Conservation (phyloP, 345 rosid genomes). For the Populus ilicifolia region DNA sequence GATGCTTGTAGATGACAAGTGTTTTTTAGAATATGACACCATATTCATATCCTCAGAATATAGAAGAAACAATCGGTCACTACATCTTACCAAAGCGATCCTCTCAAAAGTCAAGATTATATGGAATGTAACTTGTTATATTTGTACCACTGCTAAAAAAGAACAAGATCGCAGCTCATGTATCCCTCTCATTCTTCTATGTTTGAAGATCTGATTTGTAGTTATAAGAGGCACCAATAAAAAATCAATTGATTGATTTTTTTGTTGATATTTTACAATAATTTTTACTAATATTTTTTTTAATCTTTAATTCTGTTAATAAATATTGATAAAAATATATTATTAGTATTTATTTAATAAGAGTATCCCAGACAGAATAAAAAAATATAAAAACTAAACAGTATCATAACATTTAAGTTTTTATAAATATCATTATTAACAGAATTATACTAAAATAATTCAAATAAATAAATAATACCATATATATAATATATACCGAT, state of each 20-base stretch:
- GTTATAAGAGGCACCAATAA: no score
- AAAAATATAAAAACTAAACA: no score
- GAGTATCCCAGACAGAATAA: accelerated
- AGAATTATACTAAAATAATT: no score
- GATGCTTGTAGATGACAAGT: no score
- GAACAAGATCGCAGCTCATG: not conserved
- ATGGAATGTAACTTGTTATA: not conserved
- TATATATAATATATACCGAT: accelerated
- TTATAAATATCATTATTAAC: accelerated
- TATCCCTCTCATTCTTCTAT: no score
- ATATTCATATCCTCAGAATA: not conserved
- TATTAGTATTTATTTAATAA: accelerated
- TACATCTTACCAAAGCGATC: not conserved
- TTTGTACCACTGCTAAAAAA: not conserved
- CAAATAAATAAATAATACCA: accelerated
- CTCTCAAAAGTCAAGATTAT: not conserved
- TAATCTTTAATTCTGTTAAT: accelerated
- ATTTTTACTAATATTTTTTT: accelerated
- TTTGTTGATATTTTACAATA: no score
- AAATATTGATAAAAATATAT: no score
- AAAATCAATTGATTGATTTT: no score
- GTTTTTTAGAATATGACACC: not conserved
- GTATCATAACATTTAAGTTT: no score
- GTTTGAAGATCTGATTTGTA: no score
- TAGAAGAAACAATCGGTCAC: not conserved